Evolutionary conservation across 495 filamentous ascomycete species (phyloP), one percentile per base, ranked within the genome.

Genomic region (Sabuloglossum arenarium): DNA sequence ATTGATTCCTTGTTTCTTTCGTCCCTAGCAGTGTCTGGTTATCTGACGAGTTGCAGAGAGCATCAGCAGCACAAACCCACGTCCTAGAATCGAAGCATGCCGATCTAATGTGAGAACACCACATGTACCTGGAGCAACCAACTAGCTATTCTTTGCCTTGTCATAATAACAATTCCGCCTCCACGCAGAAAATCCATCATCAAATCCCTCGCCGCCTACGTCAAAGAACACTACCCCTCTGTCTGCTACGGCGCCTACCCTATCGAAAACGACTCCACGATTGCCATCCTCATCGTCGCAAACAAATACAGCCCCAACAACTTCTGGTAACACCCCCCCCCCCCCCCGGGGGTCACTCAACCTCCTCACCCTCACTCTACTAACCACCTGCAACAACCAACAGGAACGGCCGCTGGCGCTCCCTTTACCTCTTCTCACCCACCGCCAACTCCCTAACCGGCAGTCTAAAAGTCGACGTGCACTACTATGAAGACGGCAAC

Each of bases 401-500:
- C 58, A 89, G 85, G 86, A 97, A 95, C 71, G 93, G 93, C 49
- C 86, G 93, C 57, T 96, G 89, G 83, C 87, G 93, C 58, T 86
- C 86, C 42, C 75, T 81, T 52, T 97, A 96, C 71, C 77, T 82
- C 66, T 83, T 84, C 69, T 72, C 74, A 59, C 83, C 83, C 63
- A 73, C 68, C 60, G 79, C 70, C 54, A 77, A 65, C 65, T 75
- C 67, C 47, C 70, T 89, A 12, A 72, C 75, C 11, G 85, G 85
- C 54, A 72, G 69, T 55, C 76, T 89, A 64, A 84, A 84, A 61
- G 83, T 88, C 31, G 85, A 91, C 64, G 90, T 99, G 47, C 93
- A 99, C 75, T 99, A 99, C 77, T 99, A 97, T 74, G 93, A 99
- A 70, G 93, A 99, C 69, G 93, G 93, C 42, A 99, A 99, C 63